Evolutionary conservation across 768 basidiomycete species (phyloP).

Genomic region (Mycena vitilis): DNA sequence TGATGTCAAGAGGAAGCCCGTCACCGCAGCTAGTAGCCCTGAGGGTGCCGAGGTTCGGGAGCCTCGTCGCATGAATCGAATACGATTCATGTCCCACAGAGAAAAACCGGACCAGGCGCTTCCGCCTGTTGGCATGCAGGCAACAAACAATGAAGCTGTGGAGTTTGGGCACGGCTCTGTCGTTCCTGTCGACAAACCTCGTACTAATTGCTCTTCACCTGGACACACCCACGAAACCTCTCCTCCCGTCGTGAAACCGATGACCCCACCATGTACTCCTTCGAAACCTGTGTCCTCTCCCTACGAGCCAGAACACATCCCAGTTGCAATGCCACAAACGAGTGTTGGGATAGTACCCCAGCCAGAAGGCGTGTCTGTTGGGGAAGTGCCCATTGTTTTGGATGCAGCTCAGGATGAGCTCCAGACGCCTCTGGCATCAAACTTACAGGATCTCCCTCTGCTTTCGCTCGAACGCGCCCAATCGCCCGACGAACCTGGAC

Average conservation of each 20-base stretch:
- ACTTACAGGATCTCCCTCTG: constrained; percentile 20
- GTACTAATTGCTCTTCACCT: constrained; percentile 1
- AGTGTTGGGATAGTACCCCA: background rate
- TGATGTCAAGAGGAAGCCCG: background rate
- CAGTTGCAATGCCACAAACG: constrained; percentile 12
- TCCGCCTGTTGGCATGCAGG: background rate
- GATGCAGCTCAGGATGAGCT: constrained; percentile 27
- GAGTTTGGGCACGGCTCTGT: background rate
- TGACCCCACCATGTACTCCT: constrained; percentile 22
- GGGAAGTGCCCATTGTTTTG: background rate
- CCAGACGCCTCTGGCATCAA: constrained; percentile 29
- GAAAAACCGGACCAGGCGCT: background rate
- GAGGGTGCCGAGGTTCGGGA: background rate
- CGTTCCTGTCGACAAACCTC: background rate
- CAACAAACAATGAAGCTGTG: background rate
- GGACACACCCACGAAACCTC: background rate
- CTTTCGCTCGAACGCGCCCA: constrained; percentile 10
- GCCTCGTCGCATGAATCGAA: constrained; percentile 7
- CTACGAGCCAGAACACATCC: background rate
- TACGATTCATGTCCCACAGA: background rate
- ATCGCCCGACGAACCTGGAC: constrained; percentile 2
- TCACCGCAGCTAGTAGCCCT: background rate
- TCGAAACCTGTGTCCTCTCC: background rate
- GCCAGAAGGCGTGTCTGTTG: background rate
- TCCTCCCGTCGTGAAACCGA: background rate